Conservation (phyloP, 495 filamentous ascomycete genomes). For the Acidiella bohemica region DNA sequence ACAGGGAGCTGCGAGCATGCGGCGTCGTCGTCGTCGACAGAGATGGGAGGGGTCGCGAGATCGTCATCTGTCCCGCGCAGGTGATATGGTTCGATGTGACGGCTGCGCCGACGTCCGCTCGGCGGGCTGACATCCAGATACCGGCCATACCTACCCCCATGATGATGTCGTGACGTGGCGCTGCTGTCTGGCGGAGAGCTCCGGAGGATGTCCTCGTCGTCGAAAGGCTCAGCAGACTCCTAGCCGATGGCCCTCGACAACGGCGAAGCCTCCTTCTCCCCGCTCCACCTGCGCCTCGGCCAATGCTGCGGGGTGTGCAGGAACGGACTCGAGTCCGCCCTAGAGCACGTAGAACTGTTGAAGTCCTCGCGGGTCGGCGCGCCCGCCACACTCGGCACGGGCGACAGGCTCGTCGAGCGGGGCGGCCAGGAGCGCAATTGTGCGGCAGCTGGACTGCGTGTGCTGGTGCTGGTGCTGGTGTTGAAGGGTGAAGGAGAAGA, state of each 20-base stretch:
- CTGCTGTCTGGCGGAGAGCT: too few relatives aligned
- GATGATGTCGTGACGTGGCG: constrained; percentile 17
- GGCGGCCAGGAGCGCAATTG: constrained; percentile 16
- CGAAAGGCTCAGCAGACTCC: constrained; percentile 9
- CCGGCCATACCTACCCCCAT: constrained; percentile 14
- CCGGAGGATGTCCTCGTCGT: too few relatives aligned
- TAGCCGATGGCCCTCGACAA: constrained; percentile 21
- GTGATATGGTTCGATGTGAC: background rate
- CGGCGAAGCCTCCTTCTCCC: constrained; percentile 37
- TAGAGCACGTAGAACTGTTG: constrained; percentile 15
- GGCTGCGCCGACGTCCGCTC: background rate
- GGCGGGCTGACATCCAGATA: background rate
- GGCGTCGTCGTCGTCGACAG: background rate
- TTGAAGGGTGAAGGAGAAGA: constrained; percentile 21
- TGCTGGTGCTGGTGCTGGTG: too few relatives aligned
- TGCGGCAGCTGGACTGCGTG: background rate
- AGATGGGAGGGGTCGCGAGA: too few relatives aligned
- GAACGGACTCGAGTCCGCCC: constrained; percentile 29
- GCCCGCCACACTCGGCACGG: constrained; percentile 12
- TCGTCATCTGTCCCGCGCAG: background rate
- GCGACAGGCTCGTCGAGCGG: constrained; percentile 24
- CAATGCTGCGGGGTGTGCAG: constrained; percentile 26
- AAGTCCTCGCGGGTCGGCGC: constrained; percentile 15
- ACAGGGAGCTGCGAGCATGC: constrained; percentile 1
- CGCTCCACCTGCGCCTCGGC: constrained; percentile 16